Evolutionary conservation across 2,329 filamentous ascomycete species (phyloP), one percentile per base, ranked within the genome.

Genomic region (Penicillium sp.): DNA sequence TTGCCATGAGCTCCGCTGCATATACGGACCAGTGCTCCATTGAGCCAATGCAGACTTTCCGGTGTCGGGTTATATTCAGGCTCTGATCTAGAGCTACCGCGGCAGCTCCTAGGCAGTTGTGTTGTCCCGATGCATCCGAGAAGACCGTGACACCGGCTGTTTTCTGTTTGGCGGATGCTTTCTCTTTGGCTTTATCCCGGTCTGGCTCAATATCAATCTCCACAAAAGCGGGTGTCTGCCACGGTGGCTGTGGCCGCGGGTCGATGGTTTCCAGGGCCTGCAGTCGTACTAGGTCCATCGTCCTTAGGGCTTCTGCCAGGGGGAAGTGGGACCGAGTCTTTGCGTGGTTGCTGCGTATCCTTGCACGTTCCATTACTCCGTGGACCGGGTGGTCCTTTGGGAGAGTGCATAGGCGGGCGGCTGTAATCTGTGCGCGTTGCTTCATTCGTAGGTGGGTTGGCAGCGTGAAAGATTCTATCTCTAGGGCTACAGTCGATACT

Each of bases 261-360:
- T 71, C 64, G 9, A 72, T 73, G 9, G 41, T 72, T 45, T 74
- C 71, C 23, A 74, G 52, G 23, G 60, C 61, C 13, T 30, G 29
- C 23, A 50, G 1, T 62, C 46, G 3, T 26, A 5, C 23, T 26
- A 26, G 23, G 23, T 26, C 5, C 23, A 26, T 26, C 23, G 23
- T 26, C 23, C 5, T 26, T 5, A 26, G 23, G 23, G 23, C 23
- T 26, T 26, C 23, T 26, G 23, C 23, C 23, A 26, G 23, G 23
- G 23, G 23, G 23, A 26, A 26, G 3, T 26, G 23, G 38, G 15
- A 17, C 19, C 6, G 4, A n/a, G 38, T 17, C 19, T 30, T 46
- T 5, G 45, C 19, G 15, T 55, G 7, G 8, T 19, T 31, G 2
- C 52, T 30, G 9, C 52, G 17, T 46, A 5, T 55, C 23, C 15